Percentiles rank a stretch among this genome's conserved stretches.
phyloP scores from a whole-genome alignment of 371 early-diverging fungal genomes.

The Mucor ambiguus region DNA sequence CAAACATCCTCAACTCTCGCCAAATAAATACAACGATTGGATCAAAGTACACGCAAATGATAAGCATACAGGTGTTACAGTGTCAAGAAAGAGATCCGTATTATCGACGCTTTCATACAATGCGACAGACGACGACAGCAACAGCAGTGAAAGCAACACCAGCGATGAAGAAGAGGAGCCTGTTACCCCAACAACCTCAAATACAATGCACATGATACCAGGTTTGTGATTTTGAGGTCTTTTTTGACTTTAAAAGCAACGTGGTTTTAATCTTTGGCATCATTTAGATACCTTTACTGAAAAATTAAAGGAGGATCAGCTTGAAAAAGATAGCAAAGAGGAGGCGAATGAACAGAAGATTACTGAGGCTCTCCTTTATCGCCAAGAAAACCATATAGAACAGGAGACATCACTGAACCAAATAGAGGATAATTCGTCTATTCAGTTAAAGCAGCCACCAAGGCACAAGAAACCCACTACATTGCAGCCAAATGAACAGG shows the following conservation, averaged over 20 bases:
- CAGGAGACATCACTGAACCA: background rate
- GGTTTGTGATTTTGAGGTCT: background rate
- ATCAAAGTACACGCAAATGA: slow-evolving; percentile 26
- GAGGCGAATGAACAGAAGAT: background rate
- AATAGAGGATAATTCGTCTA: background rate
- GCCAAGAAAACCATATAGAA: background rate
- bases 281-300: background rate
- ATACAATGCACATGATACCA: background rate
- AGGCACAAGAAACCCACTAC: background rate
- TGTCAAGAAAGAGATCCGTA: slow-evolving; percentile 31
- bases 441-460: background rate
- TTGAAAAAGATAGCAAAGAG: background rate
- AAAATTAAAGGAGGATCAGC: background rate
- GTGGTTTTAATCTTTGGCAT: background rate
- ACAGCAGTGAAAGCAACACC: background rate
- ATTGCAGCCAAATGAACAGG: background rate
- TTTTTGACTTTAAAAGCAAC: background rate
- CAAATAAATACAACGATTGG: slow-evolving; percentile 40
- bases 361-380: background rate
- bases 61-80: slow-evolving; percentile 1
- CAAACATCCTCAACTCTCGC: slow-evolving; percentile 43
- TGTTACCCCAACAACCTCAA: background rate
- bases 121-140: slow-evolving; percentile 16
- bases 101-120: slow-evolving; percentile 24
- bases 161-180: background rate